Evolutionary conservation across 2,329 filamentous ascomycete genomes (phyloP).

Genomic region (Ascochyta clinopodiicola): DNA sequence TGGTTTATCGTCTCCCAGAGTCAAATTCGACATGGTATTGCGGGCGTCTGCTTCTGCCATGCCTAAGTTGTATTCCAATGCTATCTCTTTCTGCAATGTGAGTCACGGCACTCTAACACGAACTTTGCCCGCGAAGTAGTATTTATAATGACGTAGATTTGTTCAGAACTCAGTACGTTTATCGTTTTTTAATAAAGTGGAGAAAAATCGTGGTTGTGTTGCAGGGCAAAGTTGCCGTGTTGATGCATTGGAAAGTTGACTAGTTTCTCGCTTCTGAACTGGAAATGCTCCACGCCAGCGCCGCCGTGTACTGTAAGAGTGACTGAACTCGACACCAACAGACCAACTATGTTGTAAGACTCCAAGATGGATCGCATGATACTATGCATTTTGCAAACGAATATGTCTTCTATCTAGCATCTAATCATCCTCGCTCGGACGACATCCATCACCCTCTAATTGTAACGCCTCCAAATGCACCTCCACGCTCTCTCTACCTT

Average conservation of each 20-base stretch:
- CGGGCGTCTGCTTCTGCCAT: conserved; percentile 3
- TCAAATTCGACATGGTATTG: not conserved
- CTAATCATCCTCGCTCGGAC: not conserved
- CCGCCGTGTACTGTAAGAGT: no score
- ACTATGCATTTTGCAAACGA: not conserved
- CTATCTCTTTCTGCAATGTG: conserved; percentile 12
- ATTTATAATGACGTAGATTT: not conserved
- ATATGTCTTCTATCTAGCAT: not conserved
- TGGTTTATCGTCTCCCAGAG: not conserved
- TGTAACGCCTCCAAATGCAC: conserved; percentile 12
- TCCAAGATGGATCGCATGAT: not conserved
- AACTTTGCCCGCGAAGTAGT: not conserved
- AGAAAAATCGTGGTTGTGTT: not conserved
- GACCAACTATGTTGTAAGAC: no score
- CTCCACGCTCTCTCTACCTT: conserved; percentile 12
- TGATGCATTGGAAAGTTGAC: conserved; percentile 1
- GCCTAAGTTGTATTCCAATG: not conserved
- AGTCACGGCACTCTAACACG: not conserved
- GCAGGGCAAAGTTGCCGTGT: not conserved
- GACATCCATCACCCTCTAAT: not conserved
- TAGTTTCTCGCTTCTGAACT: conserved; percentile 16
- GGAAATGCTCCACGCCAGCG: not conserved
- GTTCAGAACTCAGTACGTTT: not conserved
- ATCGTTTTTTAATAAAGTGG: not conserved
- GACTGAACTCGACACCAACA: not conserved